A percentile compares a stretch with the other conserved stretches of the same genome.
Evolutionary conservation across 345 rosid genomes (phyloP).

Genomic region (Eucalyptus tenuipes): DNA sequence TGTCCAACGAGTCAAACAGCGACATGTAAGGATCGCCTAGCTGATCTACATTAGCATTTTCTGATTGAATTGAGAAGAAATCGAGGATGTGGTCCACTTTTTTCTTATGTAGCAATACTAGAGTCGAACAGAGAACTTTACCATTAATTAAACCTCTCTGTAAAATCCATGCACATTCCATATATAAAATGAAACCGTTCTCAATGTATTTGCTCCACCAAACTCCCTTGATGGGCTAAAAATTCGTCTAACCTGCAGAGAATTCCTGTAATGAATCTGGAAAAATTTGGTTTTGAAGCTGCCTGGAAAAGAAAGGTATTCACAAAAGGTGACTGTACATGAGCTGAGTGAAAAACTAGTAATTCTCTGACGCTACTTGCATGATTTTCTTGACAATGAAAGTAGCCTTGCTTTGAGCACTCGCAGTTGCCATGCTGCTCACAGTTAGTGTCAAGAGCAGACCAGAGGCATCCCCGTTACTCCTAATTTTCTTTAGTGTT

Average conservation of each 20-base stretch:
- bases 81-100: not conserved
- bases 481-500: constrained; percentile 3
- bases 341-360: not conserved
- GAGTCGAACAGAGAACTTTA: not conserved
- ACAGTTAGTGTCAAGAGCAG: constrained; percentile 26
- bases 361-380: not conserved
- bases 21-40: not conserved
- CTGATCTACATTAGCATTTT: not conserved
- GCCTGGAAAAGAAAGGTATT: not conserved
- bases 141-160: not conserved
- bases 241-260: not conserved
- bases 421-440: constrained; percentile 26
- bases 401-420: constrained; percentile 44
- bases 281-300: not conserved
- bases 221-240: not conserved
- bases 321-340: not conserved
- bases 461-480: constrained; percentile 20
- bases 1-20: not conserved
- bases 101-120: not conserved
- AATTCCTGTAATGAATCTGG: not conserved
- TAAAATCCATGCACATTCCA: not conserved
- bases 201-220: not conserved
- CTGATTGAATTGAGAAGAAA: not conserved
- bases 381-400: constrained; percentile 18
- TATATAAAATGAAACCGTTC: not conserved